These are phyloP conservation scores for Dactylonectria estremocensis DNA, from an alignment of 2,329 filamentous ascomycete species.

Conservation along the genomic window DNA sequence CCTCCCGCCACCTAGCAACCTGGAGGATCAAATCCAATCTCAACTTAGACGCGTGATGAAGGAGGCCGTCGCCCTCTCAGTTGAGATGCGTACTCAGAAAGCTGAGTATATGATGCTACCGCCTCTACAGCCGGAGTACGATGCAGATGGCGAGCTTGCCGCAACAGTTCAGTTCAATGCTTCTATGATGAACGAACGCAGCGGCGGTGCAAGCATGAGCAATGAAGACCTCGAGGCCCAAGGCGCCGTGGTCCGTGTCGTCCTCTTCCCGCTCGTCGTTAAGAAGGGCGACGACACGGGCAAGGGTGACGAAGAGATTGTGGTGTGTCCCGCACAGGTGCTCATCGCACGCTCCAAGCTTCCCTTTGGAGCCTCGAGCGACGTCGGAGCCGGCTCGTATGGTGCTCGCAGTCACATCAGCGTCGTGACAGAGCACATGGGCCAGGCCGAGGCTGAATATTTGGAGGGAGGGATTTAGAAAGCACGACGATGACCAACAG, in stretches of 20 bases:
- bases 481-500: slow-evolving; percentile 38
- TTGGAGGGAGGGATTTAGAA: slow-evolving; percentile 52
- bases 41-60: slow-evolving; percentile 90
- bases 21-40: slow-evolving; percentile 85
- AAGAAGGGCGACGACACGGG: slow-evolving; percentile 94
- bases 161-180: slow-evolving; percentile 94
- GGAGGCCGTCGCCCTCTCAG: slow-evolving; percentile 89
- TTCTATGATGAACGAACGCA: slow-evolving; percentile 93
- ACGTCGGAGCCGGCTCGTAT: slow-evolving; percentile 64
- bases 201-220: slow-evolving; percentile 69
- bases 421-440: slow-evolving; percentile 54
- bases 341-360: slow-evolving; percentile 75
- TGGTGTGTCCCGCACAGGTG: slow-evolving; percentile 95
- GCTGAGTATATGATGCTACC: slow-evolving; percentile 99
- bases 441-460: slow-evolving; percentile 53
- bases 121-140: slow-evolving; percentile 93
- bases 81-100: slow-evolving; percentile 97
- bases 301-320: slow-evolving; percentile 92
- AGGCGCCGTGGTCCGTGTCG: slow-evolving; percentile 86
- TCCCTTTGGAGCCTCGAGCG: slow-evolving; percentile 64
- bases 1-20: slow-evolving; percentile 86
- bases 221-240: slow-evolving; percentile 87
- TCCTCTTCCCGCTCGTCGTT: slow-evolving; percentile 96
- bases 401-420: slow-evolving; percentile 58
- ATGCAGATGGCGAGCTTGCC: slow-evolving; percentile 90